Conservation (phyloP, 306 rosid species). For the Fragaria vesca region DNA sequence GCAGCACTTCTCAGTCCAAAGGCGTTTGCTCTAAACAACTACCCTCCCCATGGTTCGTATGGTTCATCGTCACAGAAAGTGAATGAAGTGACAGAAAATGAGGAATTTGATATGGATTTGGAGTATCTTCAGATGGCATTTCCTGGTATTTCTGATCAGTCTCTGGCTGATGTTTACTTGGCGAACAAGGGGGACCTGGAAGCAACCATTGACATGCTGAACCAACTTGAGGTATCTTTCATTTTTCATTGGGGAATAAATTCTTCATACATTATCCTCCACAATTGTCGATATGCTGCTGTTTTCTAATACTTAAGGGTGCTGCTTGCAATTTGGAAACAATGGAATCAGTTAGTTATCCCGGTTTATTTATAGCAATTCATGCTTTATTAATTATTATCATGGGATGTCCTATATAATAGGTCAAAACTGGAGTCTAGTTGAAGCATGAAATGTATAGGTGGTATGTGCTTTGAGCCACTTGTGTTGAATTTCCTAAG, state of each 20-base stretch:
- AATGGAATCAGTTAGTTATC: not conserved
- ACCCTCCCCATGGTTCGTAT: conserved; percentile 39
- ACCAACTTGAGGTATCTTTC: conserved; percentile 69
- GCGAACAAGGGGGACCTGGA: conserved; percentile 61
- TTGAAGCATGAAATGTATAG: conserved; percentile 1
- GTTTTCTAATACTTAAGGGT: not conserved
- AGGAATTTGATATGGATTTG: conserved; percentile 59
- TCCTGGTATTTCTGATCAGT: conserved; percentile 61
- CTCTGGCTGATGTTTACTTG: conserved; percentile 63
- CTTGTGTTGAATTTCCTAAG: not conserved
- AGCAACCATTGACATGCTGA: conserved; percentile 73
- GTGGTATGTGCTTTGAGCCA: not conserved
- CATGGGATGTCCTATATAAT: not conserved
- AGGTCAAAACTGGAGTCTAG: not conserved
- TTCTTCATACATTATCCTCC: not conserved
- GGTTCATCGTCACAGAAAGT: conserved; percentile 37
- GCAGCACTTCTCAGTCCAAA: conserved; percentile 25
- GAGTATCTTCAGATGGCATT: conserved; percentile 66
- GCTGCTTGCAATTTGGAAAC: conserved; percentile 8
- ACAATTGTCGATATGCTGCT: not conserved
- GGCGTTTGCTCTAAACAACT: conserved; percentile 29
- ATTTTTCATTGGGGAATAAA: not conserved
- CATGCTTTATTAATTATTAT: not conserved
- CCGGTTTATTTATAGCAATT: not conserved
- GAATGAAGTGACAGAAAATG: conserved; percentile 38